phyloP scores from a whole-genome alignment of 208 protist species.

The Tetramitus jugosus region DNA sequence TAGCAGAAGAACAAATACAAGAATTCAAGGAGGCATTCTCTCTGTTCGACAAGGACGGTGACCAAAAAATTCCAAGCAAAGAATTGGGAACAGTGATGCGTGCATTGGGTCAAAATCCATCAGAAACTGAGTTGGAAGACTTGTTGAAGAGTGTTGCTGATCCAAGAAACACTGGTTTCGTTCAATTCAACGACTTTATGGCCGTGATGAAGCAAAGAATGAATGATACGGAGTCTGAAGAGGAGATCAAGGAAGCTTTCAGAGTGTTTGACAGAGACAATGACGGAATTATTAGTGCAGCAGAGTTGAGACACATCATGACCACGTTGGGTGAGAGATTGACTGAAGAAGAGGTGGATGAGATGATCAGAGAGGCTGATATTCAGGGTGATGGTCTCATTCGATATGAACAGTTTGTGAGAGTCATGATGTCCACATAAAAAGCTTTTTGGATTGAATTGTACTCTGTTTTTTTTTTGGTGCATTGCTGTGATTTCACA shows the following conservation, averaged over 20 bases:
- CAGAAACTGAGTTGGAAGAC: conserved; percentile 85
- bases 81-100: conserved; percentile 98
- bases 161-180: conserved; percentile 56
- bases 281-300: conserved; percentile 57
- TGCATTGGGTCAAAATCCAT: conserved; percentile 79
- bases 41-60: conserved; percentile 92
- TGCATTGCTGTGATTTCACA: no score
- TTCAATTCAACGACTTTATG: conserved; percentile 62
- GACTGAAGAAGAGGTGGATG: conserved; percentile 72
- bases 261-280: conserved; percentile 61
- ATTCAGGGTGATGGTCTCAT: conserved; percentile 63
- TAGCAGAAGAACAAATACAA: conserved; percentile 96
- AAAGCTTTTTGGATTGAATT: conserved; percentile 4
- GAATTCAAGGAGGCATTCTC: conserved; percentile 95
- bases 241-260: conserved; percentile 28
- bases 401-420: conserved; percentile 33
- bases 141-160: conserved; percentile 95
- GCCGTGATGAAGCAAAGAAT: neutral
- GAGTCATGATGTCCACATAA: conserved; percentile 25
- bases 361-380: conserved; percentile 68
- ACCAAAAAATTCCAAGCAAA: conserved; percentile 94
- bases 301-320: conserved; percentile 76
- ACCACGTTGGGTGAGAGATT: conserved; percentile 78
- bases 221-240: conserved; percentile 14
- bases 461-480: no score